Evolutionary conservation across 257 asterid genomes (phyloP).

Genomic region (Ophiorrhiza pumila): DNA sequence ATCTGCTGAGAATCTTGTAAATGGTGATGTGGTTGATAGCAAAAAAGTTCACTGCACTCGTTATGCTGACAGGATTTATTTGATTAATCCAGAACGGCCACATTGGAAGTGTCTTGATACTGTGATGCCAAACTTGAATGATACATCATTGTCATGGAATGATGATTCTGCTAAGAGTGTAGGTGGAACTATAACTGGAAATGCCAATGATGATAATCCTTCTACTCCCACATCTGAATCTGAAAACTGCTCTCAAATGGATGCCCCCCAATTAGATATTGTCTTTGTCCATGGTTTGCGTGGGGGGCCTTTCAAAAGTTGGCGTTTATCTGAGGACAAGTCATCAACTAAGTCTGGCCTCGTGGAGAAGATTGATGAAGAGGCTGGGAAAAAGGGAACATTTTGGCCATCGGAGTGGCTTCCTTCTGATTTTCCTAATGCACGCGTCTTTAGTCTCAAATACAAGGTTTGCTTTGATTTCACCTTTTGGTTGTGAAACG

Average conservation of each 20-base stretch:
- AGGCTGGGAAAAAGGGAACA: slow-evolving; percentile 95
- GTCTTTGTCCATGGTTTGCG: slow-evolving; percentile 97
- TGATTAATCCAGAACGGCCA: slow-evolving; percentile 78
- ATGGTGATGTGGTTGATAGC: slow-evolving; percentile 35
- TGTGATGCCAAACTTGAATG: slow-evolving; percentile 25
- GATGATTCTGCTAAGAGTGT: slow-evolving; percentile 45
- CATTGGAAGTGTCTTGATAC: slow-evolving; percentile 81
- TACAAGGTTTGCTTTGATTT: slow-evolving; percentile 62
- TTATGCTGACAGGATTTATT: slow-evolving; percentile 75
- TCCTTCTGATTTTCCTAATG: slow-evolving; percentile 87
- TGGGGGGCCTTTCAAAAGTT: slow-evolving; percentile 97
- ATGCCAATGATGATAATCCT: slow-evolving; percentile 30
- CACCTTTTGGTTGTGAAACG: background rate
- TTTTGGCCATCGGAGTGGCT: slow-evolving; percentile 99
- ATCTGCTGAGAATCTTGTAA: slow-evolving; percentile 36
- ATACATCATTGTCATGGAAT: slow-evolving; percentile 30
- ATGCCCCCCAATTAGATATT: slow-evolving; percentile 70
- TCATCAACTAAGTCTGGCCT: slow-evolving; percentile 98
- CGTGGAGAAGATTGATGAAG: slow-evolving; percentile 98
- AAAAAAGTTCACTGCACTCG: slow-evolving; percentile 43
- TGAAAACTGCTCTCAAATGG: slow-evolving; percentile 40
- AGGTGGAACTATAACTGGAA: slow-evolving; percentile 25
- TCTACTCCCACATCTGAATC: slow-evolving; percentile 56
- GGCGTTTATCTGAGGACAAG: slow-evolving; percentile 98
- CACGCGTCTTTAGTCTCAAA: slow-evolving; percentile 86